These are phyloP conservation scores for Ceratocystiopsis sp. DNA, from an alignment of 2,329 filamentous ascomycete species.

Conservation along the genomic window DNA sequence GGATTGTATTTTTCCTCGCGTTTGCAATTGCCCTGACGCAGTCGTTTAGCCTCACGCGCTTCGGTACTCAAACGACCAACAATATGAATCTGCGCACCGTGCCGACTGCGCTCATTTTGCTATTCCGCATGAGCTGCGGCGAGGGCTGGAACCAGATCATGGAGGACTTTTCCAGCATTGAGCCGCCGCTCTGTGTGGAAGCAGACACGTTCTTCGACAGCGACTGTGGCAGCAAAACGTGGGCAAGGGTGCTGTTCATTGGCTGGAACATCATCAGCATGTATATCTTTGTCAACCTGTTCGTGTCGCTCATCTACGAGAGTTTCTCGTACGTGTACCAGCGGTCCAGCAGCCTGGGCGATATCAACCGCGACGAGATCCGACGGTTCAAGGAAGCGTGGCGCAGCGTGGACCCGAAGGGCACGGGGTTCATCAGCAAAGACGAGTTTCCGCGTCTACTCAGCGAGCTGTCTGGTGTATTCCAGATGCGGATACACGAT, in stretches of 20 bases:
- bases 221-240: slow-evolving; percentile 81
- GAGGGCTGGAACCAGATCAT: slow-evolving; percentile 96
- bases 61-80: slow-evolving; percentile 51
- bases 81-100: slow-evolving; percentile 90
- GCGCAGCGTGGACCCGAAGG: slow-evolving; percentile 86
- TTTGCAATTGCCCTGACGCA: slow-evolving; percentile 95
- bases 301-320: slow-evolving; percentile 97
- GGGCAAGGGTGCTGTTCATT: slow-evolving; percentile 82
- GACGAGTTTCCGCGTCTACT: slow-evolving; percentile 77
- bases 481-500: slow-evolving; percentile 93
- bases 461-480: slow-evolving; percentile 83
- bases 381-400: slow-evolving; percentile 96
- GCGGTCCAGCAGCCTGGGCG: slow-evolving; percentile 78
- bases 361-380: slow-evolving; percentile 84
- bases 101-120: slow-evolving; percentile 78
- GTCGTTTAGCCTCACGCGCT: slow-evolving; percentile 85
- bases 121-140: slow-evolving; percentile 84
- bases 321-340: slow-evolving; percentile 99
- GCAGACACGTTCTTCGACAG: slow-evolving; percentile 59
- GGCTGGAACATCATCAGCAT: slow-evolving; percentile 99
- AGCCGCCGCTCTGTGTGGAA: slow-evolving; percentile 64
- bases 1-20: slow-evolving; percentile 92
- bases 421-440: slow-evolving; percentile 79
- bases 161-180: slow-evolving; percentile 79
- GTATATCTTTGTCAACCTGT: slow-evolving; percentile 98